phyloP scores from a whole-genome alignment of 2,329 filamentous ascomycete genomes.

The Penicillium paneum region DNA sequence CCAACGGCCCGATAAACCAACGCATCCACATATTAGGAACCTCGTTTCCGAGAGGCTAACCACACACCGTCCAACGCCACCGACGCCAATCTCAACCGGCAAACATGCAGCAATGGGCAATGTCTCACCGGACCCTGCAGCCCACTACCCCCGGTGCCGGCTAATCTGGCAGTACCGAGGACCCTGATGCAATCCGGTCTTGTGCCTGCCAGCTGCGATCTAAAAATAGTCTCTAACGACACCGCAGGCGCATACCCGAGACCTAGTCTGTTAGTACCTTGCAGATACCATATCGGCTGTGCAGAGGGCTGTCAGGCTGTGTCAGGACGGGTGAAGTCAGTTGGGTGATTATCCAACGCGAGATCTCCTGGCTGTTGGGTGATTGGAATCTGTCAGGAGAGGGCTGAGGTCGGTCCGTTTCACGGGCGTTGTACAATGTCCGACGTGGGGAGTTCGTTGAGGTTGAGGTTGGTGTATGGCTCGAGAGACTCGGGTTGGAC shows the following conservation, averaged over 20 bases:
- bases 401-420: neutral
- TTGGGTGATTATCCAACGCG: too few species aligned
- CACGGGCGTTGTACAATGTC: neutral
- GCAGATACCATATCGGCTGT: neutral
- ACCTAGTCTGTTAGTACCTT: neutral
- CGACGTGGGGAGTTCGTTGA: neutral
- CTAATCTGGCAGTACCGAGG: neutral
- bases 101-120: neutral
- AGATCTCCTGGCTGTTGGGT: neutral
- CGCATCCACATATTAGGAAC: too few species aligned
- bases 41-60: neutral
- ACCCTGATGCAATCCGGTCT: neutral
- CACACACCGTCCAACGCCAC: neutral
- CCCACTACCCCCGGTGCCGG: neutral
- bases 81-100: neutral
- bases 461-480: slow-evolving; percentile 40
- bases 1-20: neutral
- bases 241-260: neutral
- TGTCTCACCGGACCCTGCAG: neutral
- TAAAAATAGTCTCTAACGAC: neutral
- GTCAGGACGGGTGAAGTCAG: neutral
- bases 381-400: neutral
- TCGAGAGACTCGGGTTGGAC: slow-evolving; percentile 30
- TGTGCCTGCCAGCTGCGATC: neutral
- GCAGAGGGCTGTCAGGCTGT: neutral